phyloP scores from a whole-genome alignment of 78 protist species.

The Dictyostelium discoideum region DNA sequence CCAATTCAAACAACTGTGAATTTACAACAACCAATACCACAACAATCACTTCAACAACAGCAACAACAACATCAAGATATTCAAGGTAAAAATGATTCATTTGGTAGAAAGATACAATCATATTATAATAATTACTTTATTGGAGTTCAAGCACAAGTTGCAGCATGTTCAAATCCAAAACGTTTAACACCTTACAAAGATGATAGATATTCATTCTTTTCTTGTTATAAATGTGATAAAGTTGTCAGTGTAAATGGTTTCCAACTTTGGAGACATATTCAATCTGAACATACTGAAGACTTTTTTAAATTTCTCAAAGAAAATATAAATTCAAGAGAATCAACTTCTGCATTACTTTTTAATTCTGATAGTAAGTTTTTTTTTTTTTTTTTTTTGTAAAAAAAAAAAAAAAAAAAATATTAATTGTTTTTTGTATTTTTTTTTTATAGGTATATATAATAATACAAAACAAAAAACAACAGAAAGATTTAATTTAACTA shows the following conservation, averaged over 20 bases:
- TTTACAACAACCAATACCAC: not conserved
- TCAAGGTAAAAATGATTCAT: not conserved
- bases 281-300: conserved; percentile 57
- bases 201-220: conserved; percentile 46
- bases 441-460: conserved; percentile 15
- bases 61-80: not conserved
- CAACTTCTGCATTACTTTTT: not conserved
- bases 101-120: conserved; percentile 31
- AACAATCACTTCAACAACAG: not conserved
- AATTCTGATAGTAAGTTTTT: not conserved
- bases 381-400: not conserved
- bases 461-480: conserved; percentile 10
- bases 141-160: conserved; percentile 23
- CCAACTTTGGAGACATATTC: conserved; percentile 52
- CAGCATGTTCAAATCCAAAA: conserved; percentile 42
- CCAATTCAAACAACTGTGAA: not conserved
- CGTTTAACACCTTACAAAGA: conserved; percentile 18
- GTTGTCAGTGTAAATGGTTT: conserved; percentile 59
- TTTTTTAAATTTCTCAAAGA: conserved; percentile 49
- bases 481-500: conserved; percentile 20
- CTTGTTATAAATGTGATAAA: conserved; percentile 49
- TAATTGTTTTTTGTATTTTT: not conserved
- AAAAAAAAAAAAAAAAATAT: not conserved
- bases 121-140: conserved; percentile 11
- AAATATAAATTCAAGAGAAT: not conserved